Conservation (phyloP, 1,139 yeast species). For the Chernovozyma aurita region DNA sequence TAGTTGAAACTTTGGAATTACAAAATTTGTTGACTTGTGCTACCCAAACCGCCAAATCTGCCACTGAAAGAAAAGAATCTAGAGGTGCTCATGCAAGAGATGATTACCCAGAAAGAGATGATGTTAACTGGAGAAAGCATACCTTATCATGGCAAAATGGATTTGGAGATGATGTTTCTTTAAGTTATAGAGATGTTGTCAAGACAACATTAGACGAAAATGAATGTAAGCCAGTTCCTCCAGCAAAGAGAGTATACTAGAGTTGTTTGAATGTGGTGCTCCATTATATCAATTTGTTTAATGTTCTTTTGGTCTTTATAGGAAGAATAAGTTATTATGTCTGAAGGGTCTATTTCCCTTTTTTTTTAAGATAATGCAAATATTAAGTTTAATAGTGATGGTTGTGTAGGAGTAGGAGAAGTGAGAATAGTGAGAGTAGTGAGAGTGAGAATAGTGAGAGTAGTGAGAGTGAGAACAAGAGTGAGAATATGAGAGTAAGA, state of each 20-base stretch:
- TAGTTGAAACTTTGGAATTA: slow-evolving; percentile 92
- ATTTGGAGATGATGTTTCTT: slow-evolving; percentile 65
- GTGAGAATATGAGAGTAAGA: too few species aligned
- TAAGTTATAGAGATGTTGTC: slow-evolving; percentile 86
- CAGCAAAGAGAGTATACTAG: slow-evolving; percentile 90
- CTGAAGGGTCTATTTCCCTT: not conserved
- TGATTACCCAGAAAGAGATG: slow-evolving; percentile 95
- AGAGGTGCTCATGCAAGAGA: slow-evolving; percentile 99
- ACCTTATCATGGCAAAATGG: slow-evolving; percentile 85
- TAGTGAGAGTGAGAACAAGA: too few species aligned
- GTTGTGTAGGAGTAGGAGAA: too few species aligned
- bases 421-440: too few species aligned
- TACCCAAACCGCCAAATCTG: slow-evolving; percentile 89
- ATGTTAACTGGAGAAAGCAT: slow-evolving; percentile 97
- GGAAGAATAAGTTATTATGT: too few species aligned
- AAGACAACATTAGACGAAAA: slow-evolving; percentile 79
- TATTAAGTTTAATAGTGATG: too few species aligned
- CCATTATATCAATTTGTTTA: too few species aligned
- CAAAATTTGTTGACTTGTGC: slow-evolving; percentile 98
- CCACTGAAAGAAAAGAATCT: slow-evolving; percentile 93
- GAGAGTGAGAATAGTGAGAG: too few species aligned
- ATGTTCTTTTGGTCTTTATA: not conserved
- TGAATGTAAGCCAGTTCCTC: slow-evolving; percentile 96
- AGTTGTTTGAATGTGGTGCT: not conserved
- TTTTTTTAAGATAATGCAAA: too few species aligned